Conservation (phyloP, 148 eudicot genomes). For the Rhododendron mucronatum region DNA sequence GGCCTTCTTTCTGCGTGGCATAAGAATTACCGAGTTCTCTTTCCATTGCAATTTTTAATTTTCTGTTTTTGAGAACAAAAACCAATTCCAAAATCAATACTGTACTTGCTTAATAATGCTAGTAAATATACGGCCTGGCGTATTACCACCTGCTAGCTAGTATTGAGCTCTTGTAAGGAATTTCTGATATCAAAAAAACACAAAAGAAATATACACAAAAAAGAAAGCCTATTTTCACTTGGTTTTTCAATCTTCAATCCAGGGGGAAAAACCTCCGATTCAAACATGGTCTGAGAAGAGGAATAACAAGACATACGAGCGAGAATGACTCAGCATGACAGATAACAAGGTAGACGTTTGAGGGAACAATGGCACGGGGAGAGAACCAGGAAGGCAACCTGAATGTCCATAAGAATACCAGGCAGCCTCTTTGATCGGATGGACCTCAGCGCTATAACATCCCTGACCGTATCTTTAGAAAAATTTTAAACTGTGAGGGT, state of each 20-base stretch:
- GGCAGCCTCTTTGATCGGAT: neutral
- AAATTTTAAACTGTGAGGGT: neutral
- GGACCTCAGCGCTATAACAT: neutral
- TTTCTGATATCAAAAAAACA: neutral
- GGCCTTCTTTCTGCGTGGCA: neutral
- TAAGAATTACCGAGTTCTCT: neutral
- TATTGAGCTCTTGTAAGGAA: neutral
- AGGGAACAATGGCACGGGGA: neutral
- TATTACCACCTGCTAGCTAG: neutral
- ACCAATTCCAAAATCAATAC: neutral
- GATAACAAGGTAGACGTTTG: neutral
- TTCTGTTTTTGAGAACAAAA: neutral
- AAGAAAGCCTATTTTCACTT: no score
- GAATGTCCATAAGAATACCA: neutral
- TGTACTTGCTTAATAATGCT: neutral
- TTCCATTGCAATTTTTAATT: neutral
- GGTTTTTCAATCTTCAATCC: no score
- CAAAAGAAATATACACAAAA: neutral
- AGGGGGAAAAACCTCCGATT: neutral
- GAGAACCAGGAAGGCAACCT: neutral
- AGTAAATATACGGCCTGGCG: neutral
- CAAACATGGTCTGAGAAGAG: neutral
- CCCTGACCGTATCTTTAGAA: neutral
- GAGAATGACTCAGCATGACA: neutral
- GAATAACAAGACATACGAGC: no score